Evolutionary conservation across 2,329 filamentous ascomycete genomes (phyloP).

Genomic region (Apiospora malaysiana): DNA sequence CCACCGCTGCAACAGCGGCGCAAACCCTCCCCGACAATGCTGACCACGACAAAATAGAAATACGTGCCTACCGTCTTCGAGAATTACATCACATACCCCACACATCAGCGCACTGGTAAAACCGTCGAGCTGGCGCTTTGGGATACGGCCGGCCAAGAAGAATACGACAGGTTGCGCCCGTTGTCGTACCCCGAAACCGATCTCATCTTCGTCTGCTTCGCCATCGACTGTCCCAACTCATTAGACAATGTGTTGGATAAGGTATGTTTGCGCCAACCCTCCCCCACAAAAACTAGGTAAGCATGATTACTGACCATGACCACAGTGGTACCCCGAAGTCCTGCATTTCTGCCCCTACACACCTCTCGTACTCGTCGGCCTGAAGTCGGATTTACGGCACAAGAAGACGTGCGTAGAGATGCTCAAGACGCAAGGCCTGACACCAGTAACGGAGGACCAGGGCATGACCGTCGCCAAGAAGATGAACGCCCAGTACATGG

Average conservation of each 20-base stretch:
- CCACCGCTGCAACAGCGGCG: not conserved
- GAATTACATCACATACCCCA: constrained; percentile 98
- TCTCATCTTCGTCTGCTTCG: constrained; percentile 97
- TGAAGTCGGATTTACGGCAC: constrained; percentile 94
- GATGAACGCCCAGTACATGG: constrained; percentile 96
- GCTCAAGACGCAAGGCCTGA: constrained; percentile 96
- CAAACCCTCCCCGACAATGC: constrained; percentile 6
- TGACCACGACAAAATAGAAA: constrained; percentile 69
- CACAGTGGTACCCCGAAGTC: constrained; percentile 97
- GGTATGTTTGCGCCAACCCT: constrained; percentile 58
- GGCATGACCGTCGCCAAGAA: constrained; percentile 86
- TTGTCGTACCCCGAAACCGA: constrained; percentile 98
- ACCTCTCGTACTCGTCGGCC: constrained; percentile 90
- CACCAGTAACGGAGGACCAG: constrained; percentile 91
- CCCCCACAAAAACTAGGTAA: not conserved
- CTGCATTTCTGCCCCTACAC: constrained; percentile 98
- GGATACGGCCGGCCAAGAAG: constrained; percentile 98
- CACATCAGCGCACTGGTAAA: constrained; percentile 86
- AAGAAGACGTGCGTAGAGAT: constrained; percentile 98
- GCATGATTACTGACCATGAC: not conserved
- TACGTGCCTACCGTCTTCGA: constrained; percentile 99
- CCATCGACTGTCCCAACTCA: constrained; percentile 97
- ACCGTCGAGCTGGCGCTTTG: constrained; percentile 95
- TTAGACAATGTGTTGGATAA: constrained; percentile 99
- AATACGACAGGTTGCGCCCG: constrained; percentile 94